These are phyloP conservation scores for Penicillium cataractarum DNA, from an alignment of 495 filamentous ascomycete genomes.

Conservation along the genomic window DNA sequence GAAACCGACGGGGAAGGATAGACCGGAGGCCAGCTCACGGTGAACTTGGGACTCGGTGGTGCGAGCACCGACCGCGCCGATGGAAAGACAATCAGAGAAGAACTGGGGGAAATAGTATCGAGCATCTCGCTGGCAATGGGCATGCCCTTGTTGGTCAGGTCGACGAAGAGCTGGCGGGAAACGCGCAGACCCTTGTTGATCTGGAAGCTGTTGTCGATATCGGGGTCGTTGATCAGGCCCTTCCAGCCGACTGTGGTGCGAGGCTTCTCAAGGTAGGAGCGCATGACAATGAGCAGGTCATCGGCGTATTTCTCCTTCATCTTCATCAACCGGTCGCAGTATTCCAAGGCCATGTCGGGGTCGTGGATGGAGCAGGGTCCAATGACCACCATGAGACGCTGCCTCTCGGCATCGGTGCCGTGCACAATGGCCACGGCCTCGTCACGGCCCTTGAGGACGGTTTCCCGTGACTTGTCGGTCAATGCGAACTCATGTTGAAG, in stretches of 20 bases:
- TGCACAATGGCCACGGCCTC: conserved; percentile 83
- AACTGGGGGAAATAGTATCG: conserved; percentile 99
- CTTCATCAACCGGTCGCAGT: conserved; percentile 80
- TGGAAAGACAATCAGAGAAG: conserved; percentile 87
- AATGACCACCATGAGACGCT: conserved; percentile 86
- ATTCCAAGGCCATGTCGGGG: conserved; percentile 86
- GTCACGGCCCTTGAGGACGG: conserved; percentile 78
- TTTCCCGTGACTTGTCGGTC: conserved; percentile 73
- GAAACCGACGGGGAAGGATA: conserved; percentile 98
- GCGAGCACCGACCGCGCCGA: conserved; percentile 91
- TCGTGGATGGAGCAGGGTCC: conserved; percentile 99
- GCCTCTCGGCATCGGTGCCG: conserved; percentile 68
- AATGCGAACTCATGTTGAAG: conserved; percentile 93
- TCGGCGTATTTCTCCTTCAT: conserved; percentile 88
- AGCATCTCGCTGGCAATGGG: conserved; percentile 99
- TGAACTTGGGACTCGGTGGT: conserved; percentile 97
- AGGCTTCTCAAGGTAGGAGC: conserved; percentile 97
- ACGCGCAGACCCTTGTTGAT: conserved; percentile 96
- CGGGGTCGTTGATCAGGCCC: conserved; percentile 97
- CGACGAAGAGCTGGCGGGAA: conserved; percentile 90
- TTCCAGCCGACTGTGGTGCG: conserved; percentile 99
- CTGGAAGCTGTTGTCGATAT: conserved; percentile 97
- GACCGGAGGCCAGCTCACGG: conserved; percentile 88
- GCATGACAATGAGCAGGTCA: conserved; percentile 95
- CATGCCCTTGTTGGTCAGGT: conserved; percentile 93